These are phyloP conservation scores for Aspergillus sp. DNA, from an alignment of 2,329 filamentous ascomycete genomes.

Conservation along the genomic window DNA sequence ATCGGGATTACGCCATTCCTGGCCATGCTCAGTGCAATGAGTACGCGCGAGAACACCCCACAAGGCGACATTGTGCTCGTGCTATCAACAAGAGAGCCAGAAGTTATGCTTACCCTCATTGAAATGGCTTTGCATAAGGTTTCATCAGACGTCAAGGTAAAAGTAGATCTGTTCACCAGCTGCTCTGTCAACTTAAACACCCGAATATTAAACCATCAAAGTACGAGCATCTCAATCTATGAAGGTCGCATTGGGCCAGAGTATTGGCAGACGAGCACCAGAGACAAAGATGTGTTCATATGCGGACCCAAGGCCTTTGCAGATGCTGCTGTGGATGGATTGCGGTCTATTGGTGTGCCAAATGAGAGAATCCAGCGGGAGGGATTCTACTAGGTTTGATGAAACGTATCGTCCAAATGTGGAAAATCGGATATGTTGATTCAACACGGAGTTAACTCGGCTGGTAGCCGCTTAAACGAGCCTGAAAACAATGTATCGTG, in stretches of 20 bases:
- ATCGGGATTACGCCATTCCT: slow-evolving; percentile 8
- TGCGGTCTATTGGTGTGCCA: slow-evolving; percentile 12
- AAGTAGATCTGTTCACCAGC: background rate
- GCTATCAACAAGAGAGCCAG: background rate
- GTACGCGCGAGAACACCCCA: too few relatives aligned
- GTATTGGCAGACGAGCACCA: slow-evolving; percentile 12
- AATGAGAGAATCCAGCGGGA: background rate
- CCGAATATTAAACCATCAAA: background rate
- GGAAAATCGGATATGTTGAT: too few relatives aligned
- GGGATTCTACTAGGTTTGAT: background rate
- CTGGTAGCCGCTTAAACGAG: too few relatives aligned
- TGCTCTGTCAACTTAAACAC: background rate
- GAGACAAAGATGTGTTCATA: slow-evolving; percentile 20
- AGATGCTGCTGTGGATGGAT: slow-evolving; percentile 20
- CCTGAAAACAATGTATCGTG: too few relatives aligned
- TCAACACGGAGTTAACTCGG: too few relatives aligned
- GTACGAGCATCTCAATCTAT: background rate
- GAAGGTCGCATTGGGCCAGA: background rate
- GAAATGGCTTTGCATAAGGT: background rate
- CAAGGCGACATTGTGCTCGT: background rate
- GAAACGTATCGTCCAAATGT: too few relatives aligned
- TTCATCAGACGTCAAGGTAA: background rate
- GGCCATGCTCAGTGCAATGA: background rate
- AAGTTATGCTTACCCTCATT: background rate
- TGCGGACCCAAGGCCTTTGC: slow-evolving; percentile 27